A percentile compares a stretch with the other conserved stretches of the same genome.
phyloP scores from a whole-genome alignment of 2,329 filamentous ascomycete species.

The Pseudogymnoascus sp. region DNA sequence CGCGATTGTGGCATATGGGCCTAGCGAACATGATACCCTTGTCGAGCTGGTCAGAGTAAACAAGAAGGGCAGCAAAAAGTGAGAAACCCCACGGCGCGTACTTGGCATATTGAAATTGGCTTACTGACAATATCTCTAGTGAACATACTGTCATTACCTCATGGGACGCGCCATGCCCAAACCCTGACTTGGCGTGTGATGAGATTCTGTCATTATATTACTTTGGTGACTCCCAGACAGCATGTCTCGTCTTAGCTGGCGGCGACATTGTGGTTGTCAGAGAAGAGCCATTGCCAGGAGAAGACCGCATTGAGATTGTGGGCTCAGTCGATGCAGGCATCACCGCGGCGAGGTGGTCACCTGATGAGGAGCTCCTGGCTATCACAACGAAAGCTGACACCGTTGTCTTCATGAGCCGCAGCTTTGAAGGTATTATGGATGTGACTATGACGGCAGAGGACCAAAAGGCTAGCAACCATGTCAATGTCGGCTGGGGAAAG shows the following conservation, averaged over 20 bases:
- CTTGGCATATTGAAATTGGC: constrained; percentile 28
- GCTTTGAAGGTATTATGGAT: constrained; percentile 77
- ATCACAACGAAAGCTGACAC: constrained; percentile 74
- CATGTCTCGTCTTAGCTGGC: constrained; percentile 77
- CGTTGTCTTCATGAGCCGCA: constrained; percentile 84
- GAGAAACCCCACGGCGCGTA: constrained; percentile 30
- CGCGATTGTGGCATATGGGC: constrained; percentile 77
- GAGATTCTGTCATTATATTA: constrained; percentile 72
- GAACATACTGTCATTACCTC: constrained; percentile 52
- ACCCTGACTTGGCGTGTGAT: constrained; percentile 68
- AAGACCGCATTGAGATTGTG: constrained; percentile 86
- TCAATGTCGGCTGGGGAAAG: constrained; percentile 97
- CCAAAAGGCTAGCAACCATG: constrained; percentile 81
- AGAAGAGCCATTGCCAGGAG: constrained; percentile 57
- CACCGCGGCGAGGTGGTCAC: constrained; percentile 82
- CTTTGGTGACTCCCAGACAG: constrained; percentile 70
- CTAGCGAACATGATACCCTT: constrained; percentile 57
- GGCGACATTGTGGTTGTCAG: constrained; percentile 85
- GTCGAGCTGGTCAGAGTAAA: constrained; percentile 62
- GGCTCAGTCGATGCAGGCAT: constrained; percentile 92
- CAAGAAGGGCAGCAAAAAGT: constrained; percentile 34
- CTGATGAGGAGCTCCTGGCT: constrained; percentile 83
- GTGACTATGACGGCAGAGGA: constrained; percentile 66
- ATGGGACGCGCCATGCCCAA: constrained; percentile 81
- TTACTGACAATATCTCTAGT: constrained; percentile 20